Base-by-base conservation (phyloP, 495 filamentous ascomycete genomes). In the Hypoxylon trugodes region DNA sequence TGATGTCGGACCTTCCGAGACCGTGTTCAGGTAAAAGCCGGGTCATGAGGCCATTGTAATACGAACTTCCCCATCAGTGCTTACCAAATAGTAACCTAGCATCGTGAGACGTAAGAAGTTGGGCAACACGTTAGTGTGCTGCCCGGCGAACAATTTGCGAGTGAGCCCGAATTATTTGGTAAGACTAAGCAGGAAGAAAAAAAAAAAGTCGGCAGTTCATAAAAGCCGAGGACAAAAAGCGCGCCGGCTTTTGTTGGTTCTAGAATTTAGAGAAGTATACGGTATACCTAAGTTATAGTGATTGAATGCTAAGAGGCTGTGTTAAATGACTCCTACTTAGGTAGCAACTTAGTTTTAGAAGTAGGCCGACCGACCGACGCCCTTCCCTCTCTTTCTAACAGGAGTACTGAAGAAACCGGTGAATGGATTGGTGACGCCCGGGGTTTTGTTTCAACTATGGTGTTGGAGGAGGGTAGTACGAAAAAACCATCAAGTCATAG, bases 11-110 rank as follows among this genome's bases (percentile, higher is more conserved):
- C 35, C 15, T 16, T 49, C 54, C 42, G 45, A 59, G 16, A 59
- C 41, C 49, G 30, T 51, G 51, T 47, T 41, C 9, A 50, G 13
- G 26, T 3, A 18, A 16, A 21, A 16, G 35, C n/a, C 22, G 19
- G 13, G 63, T 66, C 56, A 66, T 66, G 56, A 51, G 63, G 40
- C 10, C 36, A n/a, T 35, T 2, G 45, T 15, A 66, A 66, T 61
- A 66, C 63, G 63, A 66, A 57, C 12, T 50, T 46, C 47, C 38
- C 37, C 22, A 18, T 18, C 40, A 12, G 43, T 22, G 21, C 16
- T 30, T 46, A 32, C 52, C 43, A 30, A 52, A 30, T 50, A 22
- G 37, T 38, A 45, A 30, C 33, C 37, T 36, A 38, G 30, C 43
- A 51, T 61, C 22, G 42, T n/a, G 36, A 48, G 51, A 66, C 36